Evolutionary conservation across 345 rosid genomes (phyloP).

Genomic region (Turritis glabra): DNA sequence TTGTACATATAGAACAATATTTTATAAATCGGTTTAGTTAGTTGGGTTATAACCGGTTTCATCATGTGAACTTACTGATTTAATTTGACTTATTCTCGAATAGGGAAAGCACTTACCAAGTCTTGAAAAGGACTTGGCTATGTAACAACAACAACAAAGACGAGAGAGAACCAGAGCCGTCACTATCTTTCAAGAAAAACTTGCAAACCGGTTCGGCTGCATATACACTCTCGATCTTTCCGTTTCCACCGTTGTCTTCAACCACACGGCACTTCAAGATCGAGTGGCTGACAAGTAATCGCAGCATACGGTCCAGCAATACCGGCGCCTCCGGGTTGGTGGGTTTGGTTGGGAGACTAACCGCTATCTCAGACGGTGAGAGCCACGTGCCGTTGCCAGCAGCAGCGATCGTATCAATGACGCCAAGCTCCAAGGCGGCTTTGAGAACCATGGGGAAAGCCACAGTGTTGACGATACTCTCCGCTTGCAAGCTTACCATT

Average conservation of each 20-base stretch:
- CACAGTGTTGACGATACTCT: conserved; percentile 24
- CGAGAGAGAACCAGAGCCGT: conserved; percentile 30
- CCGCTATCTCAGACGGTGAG: conserved; percentile 49
- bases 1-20: not conserved
- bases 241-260: conserved; percentile 20
- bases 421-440: conserved; percentile 52
- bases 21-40: no score
- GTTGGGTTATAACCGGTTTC: not conserved
- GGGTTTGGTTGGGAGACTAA: conserved; percentile 38
- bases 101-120: conserved; percentile 29
- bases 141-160: conserved; percentile 27
- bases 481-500: conserved; percentile 31
- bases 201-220: conserved; percentile 38
- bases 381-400: conserved; percentile 40
- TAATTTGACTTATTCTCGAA: not conserved
- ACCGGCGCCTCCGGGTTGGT: conserved; percentile 45
- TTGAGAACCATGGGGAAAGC: conserved; percentile 54
- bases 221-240: conserved; percentile 18
- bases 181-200: conserved; percentile 30
- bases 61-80: no score
- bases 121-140: conserved; percentile 22
- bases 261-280: conserved; percentile 43
- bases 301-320: conserved; percentile 56
- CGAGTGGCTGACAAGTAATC: conserved; percentile 50
- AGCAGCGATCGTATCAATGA: conserved; percentile 49